Percentiles rank a stretch among this genome's conserved stretches.
Evolutionary conservation across 2,329 filamentous ascomycete species (phyloP).

Genomic region (Trichoderma brevicompactum): DNA sequence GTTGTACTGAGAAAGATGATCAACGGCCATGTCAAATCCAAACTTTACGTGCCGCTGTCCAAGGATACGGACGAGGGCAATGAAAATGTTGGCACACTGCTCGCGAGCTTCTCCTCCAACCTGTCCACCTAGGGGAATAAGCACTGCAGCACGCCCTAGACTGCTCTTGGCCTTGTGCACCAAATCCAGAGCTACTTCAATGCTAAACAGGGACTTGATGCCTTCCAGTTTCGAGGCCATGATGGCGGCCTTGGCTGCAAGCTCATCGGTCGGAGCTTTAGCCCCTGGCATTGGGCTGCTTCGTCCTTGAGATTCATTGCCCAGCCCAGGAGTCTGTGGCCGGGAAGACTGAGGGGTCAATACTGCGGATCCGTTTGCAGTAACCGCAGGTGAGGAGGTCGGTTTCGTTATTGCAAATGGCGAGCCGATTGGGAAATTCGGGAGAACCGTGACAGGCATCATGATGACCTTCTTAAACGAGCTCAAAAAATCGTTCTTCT

Average conservation of each 20-base stretch:
- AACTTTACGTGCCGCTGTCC: conserved; percentile 85
- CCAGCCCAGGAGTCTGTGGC: conserved; percentile 53
- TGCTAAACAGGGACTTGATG: conserved; percentile 93
- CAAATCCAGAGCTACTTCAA: conserved; percentile 88
- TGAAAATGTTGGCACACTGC: conserved; percentile 89
- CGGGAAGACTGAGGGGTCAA: conserved; percentile 50
- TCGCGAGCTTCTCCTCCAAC: conserved; percentile 81
- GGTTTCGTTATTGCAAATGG: conserved; percentile 57
- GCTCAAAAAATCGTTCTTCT: conserved; percentile 93
- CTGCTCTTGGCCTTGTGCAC: conserved; percentile 88
- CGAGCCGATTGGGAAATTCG: conserved; percentile 65
- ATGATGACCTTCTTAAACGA: conserved; percentile 99
- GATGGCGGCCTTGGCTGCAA: conserved; percentile 95
- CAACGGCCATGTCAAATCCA: conserved; percentile 93
- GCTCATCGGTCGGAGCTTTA: conserved; percentile 83
- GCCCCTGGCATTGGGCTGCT: conserved; percentile 49
- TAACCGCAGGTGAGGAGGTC: conserved; percentile 32
- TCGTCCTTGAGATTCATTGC: conserved; percentile 41
- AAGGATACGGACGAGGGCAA: conserved; percentile 79
- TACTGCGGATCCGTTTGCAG: conserved; percentile 37
- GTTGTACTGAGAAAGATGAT: conserved; percentile 88
- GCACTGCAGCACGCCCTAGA: conserved; percentile 81
- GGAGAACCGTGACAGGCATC: conserved; percentile 94
- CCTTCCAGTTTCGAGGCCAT: conserved; percentile 95
- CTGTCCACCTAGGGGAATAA: conserved; percentile 79